phyloP scores from a whole-genome alignment of 148 eudicot genomes.

The Rhododendron mucronatum region DNA sequence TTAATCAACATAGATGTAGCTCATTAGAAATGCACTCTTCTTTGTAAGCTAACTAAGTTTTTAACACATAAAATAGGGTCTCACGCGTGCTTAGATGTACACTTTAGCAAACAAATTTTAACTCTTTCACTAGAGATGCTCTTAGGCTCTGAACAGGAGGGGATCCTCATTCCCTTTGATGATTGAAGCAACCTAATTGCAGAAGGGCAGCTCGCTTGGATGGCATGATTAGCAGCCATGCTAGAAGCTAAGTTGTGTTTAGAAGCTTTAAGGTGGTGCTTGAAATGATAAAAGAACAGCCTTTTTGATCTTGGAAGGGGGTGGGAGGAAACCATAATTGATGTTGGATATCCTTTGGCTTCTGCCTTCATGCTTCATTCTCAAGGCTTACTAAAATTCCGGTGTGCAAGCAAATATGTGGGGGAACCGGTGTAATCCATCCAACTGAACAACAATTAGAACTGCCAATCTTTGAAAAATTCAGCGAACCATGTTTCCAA shows the following conservation, averaged over 20 bases:
- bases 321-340: background rate
- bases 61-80: background rate
- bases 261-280: no score
- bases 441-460: background rate
- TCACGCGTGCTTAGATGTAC: no score
- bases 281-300: no score
- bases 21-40: no score
- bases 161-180: background rate
- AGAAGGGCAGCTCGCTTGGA: no score
- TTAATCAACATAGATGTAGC: no score
- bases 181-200: no score
- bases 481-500: background rate
- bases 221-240: no score
- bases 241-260: no score
- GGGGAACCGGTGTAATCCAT: background rate
- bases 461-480: background rate
- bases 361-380: background rate
- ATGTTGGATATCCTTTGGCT: background rate
- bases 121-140: no score
- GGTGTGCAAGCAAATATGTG: background rate
- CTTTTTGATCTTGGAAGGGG: background rate
- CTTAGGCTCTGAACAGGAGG: background rate
- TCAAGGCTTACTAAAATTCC: background rate
- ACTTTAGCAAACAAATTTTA: no score
- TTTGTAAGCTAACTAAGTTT: no score